Evolutionary conservation across 495 filamentous ascomycete genomes (phyloP), one percentile per base, ranked within the genome.

Genomic region (Podospora didyma): DNA sequence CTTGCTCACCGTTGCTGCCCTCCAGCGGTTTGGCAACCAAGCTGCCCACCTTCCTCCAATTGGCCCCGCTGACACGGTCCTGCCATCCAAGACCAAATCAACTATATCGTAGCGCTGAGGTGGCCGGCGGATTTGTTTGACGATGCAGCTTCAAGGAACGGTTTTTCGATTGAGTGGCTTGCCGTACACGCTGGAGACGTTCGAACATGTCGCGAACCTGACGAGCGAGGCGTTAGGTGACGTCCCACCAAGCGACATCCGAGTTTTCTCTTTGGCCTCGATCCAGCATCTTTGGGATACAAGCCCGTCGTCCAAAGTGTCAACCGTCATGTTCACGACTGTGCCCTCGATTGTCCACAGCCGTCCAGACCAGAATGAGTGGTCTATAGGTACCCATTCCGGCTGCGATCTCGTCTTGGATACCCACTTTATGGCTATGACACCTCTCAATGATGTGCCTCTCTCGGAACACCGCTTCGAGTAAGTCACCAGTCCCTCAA

Each of bases 401-500:
- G 21, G 28, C 23, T 24, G 46, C 37, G 3, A 10, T 49, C 50
- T 59, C 19, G n/a, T 59, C 35, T 42, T 59, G 19, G 56, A 59
- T 46, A 41, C 26, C 21, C 56, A 59, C 21, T 59, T 59, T 26
- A 37, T 28, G 9, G 56, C 49, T 12, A 59, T 59, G 49, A 59
- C 56, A 1, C 22, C 49, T 3, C 20, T 59, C 19, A 46, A 48
- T 12, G 56, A 59, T 44, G 50, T 53, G 19, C 24, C 31, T 23
- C 6, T 11, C 14, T 16, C 21, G 26, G 51, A 46, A 1, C 56
- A 59, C 39, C 35, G 16, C 17, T 46, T 14, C 46, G 56, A 59
- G 56, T 59, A 19, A 47, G 56, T 31, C 26, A 4, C 26, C 26
- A 31, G 3, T 31, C 9, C 26, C 26, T 31, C 26, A 3, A 31